A percentile compares a stretch with the other conserved stretches of the same genome.
Conservation (phyloP, 768 basidiomycete species). For the Leccinum rimulosum region DNA sequence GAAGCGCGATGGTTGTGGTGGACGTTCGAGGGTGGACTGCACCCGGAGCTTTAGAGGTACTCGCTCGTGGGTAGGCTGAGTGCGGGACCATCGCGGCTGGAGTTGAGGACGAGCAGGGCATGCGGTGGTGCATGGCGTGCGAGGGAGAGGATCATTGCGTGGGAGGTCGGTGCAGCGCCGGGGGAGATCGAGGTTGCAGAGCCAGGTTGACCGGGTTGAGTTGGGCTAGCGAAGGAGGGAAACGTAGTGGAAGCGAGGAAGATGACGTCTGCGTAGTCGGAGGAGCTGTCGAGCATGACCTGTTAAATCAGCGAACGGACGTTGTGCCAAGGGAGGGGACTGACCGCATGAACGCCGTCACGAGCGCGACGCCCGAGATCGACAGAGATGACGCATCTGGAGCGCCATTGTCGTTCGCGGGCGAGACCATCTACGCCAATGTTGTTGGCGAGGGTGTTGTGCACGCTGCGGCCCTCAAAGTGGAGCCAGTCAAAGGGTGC, state of each 20-base stretch:
- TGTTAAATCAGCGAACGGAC: not conserved
- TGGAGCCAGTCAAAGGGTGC: slow-evolving; percentile 88
- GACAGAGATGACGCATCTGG: no score
- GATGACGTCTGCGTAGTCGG: slow-evolving; percentile 75
- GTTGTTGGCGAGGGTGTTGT: slow-evolving; percentile 58
- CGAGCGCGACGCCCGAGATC: no score
- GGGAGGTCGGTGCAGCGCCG: slow-evolving; percentile 57
- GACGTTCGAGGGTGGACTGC: slow-evolving; percentile 37
- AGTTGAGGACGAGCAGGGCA: no score
- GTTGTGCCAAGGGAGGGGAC: slow-evolving; percentile 25
- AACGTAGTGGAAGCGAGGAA: slow-evolving; percentile 47
- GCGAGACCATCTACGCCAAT: no score
- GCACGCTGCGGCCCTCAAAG: slow-evolving; percentile 78
- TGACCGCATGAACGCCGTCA: slow-evolving; percentile 53
- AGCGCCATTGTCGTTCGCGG: no score
- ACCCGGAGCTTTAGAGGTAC: slow-evolving; percentile 58
- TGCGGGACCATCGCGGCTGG: no score
- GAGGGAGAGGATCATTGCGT: slow-evolving; percentile 63
- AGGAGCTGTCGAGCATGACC: slow-evolving; percentile 51
- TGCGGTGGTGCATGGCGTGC: no score
- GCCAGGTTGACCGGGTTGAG: not conserved
- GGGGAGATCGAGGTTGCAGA: slow-evolving; percentile 35
- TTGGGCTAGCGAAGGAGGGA: slow-evolving; percentile 3
- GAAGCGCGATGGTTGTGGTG: not conserved
- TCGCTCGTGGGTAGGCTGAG: no score